phyloP scores from a whole-genome alignment of 2,329 filamentous ascomycete species.

The Microcera coccophila region DNA sequence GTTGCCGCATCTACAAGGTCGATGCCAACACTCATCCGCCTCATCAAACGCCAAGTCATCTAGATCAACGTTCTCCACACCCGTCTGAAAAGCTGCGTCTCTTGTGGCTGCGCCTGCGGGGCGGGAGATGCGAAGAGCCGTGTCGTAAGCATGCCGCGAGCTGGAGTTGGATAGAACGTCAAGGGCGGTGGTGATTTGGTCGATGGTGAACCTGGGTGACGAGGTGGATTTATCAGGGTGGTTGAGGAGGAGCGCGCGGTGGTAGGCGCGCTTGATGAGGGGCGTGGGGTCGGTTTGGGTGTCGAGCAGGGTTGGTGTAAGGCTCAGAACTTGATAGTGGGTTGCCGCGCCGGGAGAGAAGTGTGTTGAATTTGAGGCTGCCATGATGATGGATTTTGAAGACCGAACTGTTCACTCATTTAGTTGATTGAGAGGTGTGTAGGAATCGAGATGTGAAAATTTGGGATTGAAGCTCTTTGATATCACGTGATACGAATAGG shows the following conservation, averaged over 20 bases:
- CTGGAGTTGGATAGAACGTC: constrained; percentile 49
- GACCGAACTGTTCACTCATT: too few species aligned
- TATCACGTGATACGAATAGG: constrained; percentile 23
- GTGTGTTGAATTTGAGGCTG: not conserved
- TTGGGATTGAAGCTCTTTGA: constrained; percentile 3
- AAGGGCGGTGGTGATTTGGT: constrained; percentile 61
- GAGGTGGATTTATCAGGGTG: constrained; percentile 57
- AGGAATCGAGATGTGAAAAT: constrained; percentile 7
- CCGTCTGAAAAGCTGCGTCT: constrained; percentile 47
- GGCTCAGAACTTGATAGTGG: constrained; percentile 58
- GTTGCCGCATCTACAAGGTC: constrained; percentile 62
- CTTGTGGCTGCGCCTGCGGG: constrained; percentile 13
- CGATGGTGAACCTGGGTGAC: constrained; percentile 46
- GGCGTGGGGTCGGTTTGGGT: constrained; percentile 40
- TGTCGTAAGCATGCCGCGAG: constrained; percentile 53
- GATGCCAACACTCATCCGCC: constrained; percentile 47
- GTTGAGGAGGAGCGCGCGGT: constrained; percentile 59
- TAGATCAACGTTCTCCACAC: constrained; percentile 61
- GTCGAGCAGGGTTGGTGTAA: constrained; percentile 48
- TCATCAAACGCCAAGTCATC: constrained; percentile 59
- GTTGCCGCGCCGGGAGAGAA: constrained; percentile 34
- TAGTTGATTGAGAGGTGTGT: not conserved
- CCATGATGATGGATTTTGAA: too few species aligned
- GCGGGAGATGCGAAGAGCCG: constrained; percentile 39
- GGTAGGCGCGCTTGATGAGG: constrained; percentile 61